Percentiles rank a stretch among this genome's conserved stretches.
Conservation (phyloP, 2,329 filamentous ascomycete genomes). For the Fusarium nodosum region DNA sequence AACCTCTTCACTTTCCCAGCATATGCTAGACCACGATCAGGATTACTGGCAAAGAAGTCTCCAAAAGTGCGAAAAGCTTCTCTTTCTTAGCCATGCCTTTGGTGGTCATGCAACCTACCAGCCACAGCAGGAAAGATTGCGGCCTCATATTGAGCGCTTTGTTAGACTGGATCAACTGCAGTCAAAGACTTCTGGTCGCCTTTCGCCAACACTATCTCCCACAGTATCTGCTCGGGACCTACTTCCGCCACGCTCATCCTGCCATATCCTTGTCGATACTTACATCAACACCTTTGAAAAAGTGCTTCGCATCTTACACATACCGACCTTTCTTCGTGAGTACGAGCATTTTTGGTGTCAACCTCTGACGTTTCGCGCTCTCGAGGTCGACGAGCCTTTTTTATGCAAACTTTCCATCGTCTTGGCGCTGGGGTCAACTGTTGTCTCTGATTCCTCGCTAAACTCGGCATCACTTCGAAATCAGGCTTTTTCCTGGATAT, state of each 20-base stretch:
- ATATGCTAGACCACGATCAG: neutral
- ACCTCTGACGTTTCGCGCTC: neutral
- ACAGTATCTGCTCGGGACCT: neutral
- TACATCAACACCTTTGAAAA: slow-evolving; percentile 6
- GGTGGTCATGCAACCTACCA: neutral
- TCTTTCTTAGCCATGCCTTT: neutral
- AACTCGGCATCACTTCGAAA: neutral
- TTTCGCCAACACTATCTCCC: neutral
- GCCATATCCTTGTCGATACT: slow-evolving; percentile 1
- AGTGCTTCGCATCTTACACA: neutral
- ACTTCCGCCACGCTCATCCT: neutral
- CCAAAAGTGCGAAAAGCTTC: neutral
- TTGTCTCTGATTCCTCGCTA: neutral
- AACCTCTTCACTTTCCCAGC: neutral
- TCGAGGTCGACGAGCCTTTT: neutral
- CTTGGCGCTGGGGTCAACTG: neutral
- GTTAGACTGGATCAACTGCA: neutral
- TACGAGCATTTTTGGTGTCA: slow-evolving; percentile 4
- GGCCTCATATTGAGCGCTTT: neutral
- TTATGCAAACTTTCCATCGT: neutral
- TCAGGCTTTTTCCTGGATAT: neutral
- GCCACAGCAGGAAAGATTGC: neutral
- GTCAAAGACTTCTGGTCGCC: neutral
- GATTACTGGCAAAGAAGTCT: neutral
- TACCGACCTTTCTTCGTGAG: neutral